Evolutionary conservation across 2,329 filamentous ascomycete species (phyloP), one percentile per base, ranked within the genome.

Genomic region (Colletotrichum spinosum): DNA sequence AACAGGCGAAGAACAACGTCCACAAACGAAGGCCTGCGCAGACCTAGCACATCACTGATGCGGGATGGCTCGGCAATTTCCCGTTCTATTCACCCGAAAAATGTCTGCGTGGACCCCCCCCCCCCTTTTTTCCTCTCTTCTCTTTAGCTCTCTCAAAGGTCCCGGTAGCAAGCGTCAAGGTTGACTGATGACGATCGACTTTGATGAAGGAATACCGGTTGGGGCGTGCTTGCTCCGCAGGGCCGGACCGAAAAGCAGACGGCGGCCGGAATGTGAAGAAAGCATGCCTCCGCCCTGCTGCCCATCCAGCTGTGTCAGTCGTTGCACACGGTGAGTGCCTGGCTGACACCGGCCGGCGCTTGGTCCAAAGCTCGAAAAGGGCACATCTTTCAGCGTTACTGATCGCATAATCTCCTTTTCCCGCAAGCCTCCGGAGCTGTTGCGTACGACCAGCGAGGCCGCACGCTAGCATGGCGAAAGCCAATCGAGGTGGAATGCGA

Each of bases 281-380:
- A 9, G 9, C 17, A 50, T 15, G 46, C 33, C 13, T 35, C n/a
- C 46, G 2, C 55, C 9, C 25, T 25, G 25, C 25, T 25, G 25
- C 25, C 45, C 38, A 39, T 17, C 9, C 33, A 44, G 13, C 8
- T 13, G 42, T 44, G 25, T 17, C n/a, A 46, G 44, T 9, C 44
- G 15, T 15, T 34, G 44, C 17, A 49, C 51, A 48, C 51, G 46
- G 12, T 61, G 25, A 41, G 37, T 12, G 3, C 39, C 39, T 61
- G 61, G 61, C 62, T 65, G 62, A 49, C 45, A 45, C 42, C 34
- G 39, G 48, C 25, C 37, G 52, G 45, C 35, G 51, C 41, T 52
- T 52, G 17, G 41, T 41, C 41, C 57, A 42, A 48, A 41, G 34
- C 39, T 51, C 51, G 12, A 38, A 39, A 56, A 55, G 25, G 57